These are phyloP conservation scores for Plasmodium blacklocki DNA, from an alignment of 169 alveolate species.

Conservation along the genomic window DNA sequence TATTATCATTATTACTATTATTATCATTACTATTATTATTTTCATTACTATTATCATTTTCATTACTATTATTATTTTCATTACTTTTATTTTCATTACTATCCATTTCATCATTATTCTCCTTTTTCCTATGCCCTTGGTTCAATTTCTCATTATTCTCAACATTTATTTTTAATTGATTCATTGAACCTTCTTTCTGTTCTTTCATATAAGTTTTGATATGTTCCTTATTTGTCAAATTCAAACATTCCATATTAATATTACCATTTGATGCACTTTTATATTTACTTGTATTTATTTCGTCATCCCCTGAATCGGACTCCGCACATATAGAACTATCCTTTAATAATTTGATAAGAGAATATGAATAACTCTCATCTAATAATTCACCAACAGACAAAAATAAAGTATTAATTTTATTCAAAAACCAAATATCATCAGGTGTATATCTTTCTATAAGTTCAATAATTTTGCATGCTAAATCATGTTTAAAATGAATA, in stretches of 20 bases:
- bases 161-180: not conserved
- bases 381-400: conserved; percentile 71
- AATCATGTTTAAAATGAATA: conserved; percentile 71
- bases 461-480: conserved; percentile 69
- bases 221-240: conserved; percentile 14
- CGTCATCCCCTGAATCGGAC: conserved; percentile 60
- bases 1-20: not conserved
- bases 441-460: conserved; percentile 73
- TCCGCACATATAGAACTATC: conserved; percentile 54
- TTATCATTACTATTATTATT: not conserved
- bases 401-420: conserved; percentile 55
- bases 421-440: conserved; percentile 70
- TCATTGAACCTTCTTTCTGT: not conserved
- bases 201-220: not conserved
- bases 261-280: not conserved
- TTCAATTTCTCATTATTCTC: not conserved
- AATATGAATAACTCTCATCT: conserved; percentile 69
- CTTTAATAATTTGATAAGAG: conserved; percentile 55
- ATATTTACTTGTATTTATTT: conserved; percentile 4
- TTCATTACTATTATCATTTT: not conserved
- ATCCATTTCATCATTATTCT: not conserved
- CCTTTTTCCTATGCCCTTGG: not conserved
- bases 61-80: not conserved
- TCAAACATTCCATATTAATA: conserved; percentile 17
- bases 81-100: not conserved